A percentile compares a stretch with the other conserved stretches of the same genome.
Conservation (phyloP, 1,284 basidiomycete species). For the Pseudozyma sp. region DNA sequence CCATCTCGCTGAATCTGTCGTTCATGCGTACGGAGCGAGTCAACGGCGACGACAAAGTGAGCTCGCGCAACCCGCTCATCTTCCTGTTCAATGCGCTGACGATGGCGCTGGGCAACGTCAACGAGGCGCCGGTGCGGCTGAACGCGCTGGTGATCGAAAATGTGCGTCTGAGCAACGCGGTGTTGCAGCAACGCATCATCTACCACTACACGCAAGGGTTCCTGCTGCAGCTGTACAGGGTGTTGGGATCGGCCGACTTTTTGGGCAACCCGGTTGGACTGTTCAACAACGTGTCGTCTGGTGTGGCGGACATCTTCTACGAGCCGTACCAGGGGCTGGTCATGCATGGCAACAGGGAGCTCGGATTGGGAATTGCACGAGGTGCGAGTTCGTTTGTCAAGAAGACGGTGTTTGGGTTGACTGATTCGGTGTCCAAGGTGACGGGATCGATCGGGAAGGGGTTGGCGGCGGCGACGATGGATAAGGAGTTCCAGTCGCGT, state of each 20-base stretch:
- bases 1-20: constrained; percentile 89
- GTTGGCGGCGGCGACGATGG: constrained; percentile 93
- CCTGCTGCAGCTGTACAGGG: constrained; percentile 91
- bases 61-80: constrained; percentile 81
- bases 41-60: constrained; percentile 80
- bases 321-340: constrained; percentile 98
- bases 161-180: constrained; percentile 85
- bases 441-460: constrained; percentile 98
- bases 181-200: constrained; percentile 84
- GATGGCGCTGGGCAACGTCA: constrained; percentile 97
- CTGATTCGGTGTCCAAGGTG: constrained; percentile 95
- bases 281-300: constrained; percentile 98
- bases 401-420: constrained; percentile 96
- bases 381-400: constrained; percentile 94
- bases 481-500: constrained; percentile 91
- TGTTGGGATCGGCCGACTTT: constrained; percentile 96
- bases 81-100: constrained; percentile 93
- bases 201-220: constrained; percentile 96
- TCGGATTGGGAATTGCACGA: constrained; percentile 96
- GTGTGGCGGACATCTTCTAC: constrained; percentile 99
- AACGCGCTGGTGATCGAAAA: constrained; percentile 96
- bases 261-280: constrained; percentile 85
- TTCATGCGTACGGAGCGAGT: constrained; percentile 97
- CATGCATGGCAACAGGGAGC: constrained; percentile 94
- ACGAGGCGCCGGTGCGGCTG: constrained; percentile 94